Evolutionary conservation across 1,284 basidiomycete species (phyloP).

Genomic region (Pseudomicrostroma phylloplanum): DNA sequence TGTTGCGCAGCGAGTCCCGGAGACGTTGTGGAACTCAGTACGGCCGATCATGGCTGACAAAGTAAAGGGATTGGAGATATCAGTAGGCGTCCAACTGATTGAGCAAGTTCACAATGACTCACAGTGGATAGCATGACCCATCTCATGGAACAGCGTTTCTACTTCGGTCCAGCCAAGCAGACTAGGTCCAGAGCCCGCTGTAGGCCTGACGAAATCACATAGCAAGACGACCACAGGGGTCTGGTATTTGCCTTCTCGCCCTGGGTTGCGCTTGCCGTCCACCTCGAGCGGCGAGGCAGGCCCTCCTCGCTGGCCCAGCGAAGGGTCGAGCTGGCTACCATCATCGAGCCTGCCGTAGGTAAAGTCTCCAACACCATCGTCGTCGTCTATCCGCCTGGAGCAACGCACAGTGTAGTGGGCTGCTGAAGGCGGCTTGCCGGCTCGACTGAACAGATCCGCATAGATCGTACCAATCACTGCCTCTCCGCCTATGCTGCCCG

Average conservation of each 20-base stretch:
- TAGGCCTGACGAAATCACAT: constrained; percentile 75
- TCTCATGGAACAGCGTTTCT: constrained; percentile 92
- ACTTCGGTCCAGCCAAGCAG: constrained; percentile 88
- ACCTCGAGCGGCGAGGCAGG: constrained; percentile 30
- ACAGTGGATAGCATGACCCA: constrained; percentile 93
- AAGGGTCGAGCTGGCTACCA: constrained; percentile 8
- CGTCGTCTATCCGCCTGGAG: constrained; percentile 81
- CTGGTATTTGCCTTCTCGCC: constrained; percentile 59
- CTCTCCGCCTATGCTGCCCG: constrained; percentile 55
- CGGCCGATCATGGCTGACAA: constrained; percentile 72
- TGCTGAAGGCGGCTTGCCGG: constrained; percentile 80
- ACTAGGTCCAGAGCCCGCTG: constrained; percentile 59
- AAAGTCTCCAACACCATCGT: constrained; percentile 69
- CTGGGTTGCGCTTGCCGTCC: constrained; percentile 54
- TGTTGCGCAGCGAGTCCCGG: constrained; percentile 95
- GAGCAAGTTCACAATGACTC: neutral
- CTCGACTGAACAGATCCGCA: constrained; percentile 78
- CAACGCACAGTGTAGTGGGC: constrained; percentile 97
- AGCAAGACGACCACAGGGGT: constrained; percentile 84
- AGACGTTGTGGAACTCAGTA: constrained; percentile 95
- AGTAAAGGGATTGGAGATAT: constrained; percentile 59
- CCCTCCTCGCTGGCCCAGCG: constrained; percentile 81
- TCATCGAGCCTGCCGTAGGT: constrained; percentile 53
- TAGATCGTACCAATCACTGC: constrained; percentile 82
- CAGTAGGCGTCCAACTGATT: too few species aligned